Conservation (phyloP, 768 basidiomycete species). For the Hortiboletus flavorubellus region DNA sequence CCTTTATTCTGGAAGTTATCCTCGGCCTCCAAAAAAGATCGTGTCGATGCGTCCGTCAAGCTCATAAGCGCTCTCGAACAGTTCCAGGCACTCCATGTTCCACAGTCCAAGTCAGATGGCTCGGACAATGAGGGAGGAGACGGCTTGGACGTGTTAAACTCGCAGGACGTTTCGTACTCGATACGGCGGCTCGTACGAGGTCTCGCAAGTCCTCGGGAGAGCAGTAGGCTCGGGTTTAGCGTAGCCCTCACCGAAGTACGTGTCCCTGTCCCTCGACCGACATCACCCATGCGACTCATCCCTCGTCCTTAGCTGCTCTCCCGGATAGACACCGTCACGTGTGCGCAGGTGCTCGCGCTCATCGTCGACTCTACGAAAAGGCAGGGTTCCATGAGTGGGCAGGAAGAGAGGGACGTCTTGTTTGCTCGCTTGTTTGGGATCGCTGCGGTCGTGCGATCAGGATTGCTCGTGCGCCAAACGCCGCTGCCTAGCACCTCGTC, state of each 20-base stretch:
- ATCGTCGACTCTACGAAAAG: conserved; percentile 68
- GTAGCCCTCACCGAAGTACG: conserved; percentile 91
- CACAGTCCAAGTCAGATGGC: conserved; percentile 41
- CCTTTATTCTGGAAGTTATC: conserved; percentile 95
- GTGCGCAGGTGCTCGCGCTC: conserved; percentile 72
- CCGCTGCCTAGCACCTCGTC: conserved; percentile 53
- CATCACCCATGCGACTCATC: conserved; percentile 3
- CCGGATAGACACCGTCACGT: conserved; percentile 72
- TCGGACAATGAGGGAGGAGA: conserved; percentile 46
- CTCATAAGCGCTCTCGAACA: conserved; percentile 78
- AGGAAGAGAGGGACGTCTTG: conserved; percentile 89
- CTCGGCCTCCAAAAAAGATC: conserved; percentile 72
- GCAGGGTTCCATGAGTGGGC: conserved; percentile 76
- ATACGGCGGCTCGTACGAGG: conserved; percentile 84
- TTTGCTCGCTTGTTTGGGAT: conserved; percentile 94
- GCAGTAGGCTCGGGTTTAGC: conserved; percentile 91
- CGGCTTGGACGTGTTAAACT: conserved; percentile 64
- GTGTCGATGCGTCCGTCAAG: conserved; percentile 82
- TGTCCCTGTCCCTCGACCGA: conserved; percentile 17
- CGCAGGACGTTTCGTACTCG: conserved; percentile 91
- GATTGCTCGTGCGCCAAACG: conserved; percentile 64
- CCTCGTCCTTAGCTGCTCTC: conserved; percentile 62
- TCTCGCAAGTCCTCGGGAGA: conserved; percentile 88
- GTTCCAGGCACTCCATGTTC: conserved; percentile 69
- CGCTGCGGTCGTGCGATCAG: conserved; percentile 80